Conservation (phyloP, 1,284 basidiomycete genomes). For the Rhodotorula sp. region DNA sequence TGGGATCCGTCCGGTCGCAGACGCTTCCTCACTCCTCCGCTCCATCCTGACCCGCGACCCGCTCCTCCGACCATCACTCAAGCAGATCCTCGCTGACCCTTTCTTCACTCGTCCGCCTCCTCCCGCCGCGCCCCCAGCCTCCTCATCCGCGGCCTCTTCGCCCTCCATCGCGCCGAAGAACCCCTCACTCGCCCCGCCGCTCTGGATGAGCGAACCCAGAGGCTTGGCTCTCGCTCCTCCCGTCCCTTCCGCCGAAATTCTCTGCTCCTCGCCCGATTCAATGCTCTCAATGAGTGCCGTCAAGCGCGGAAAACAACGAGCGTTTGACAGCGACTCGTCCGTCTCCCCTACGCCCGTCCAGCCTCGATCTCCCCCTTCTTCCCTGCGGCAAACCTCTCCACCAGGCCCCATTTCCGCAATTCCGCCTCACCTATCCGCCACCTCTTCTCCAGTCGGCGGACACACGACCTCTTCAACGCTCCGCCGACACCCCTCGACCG, state of each 20-base stretch:
- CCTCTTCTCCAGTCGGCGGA: constrained; percentile 52
- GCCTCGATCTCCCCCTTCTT: neutral
- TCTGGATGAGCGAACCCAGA: neutral
- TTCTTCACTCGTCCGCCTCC: constrained; percentile 69
- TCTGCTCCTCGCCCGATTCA: constrained; percentile 15
- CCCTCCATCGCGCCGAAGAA: neutral
- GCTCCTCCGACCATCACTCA: constrained; percentile 69
- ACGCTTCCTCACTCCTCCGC: constrained; percentile 74
- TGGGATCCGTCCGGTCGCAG: constrained; percentile 52
- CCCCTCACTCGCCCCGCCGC: neutral
- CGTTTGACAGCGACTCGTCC: neutral
- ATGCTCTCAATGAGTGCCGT: neutral
- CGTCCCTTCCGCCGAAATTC: constrained; percentile 17
- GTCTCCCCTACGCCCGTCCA: neutral
- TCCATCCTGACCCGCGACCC: constrained; percentile 79
- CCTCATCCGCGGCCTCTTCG: neutral
- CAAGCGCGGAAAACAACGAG: constrained; percentile 1
- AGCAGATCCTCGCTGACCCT: constrained; percentile 78
- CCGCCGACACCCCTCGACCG: constrained; percentile 62
- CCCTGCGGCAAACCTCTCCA: constrained; percentile 15
- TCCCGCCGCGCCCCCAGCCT: neutral
- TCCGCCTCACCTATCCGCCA: constrained; percentile 21
- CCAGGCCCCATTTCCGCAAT: neutral
- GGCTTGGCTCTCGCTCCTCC: constrained; percentile 15
- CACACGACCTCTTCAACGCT: neutral